Base-by-base conservation (phyloP, 1,139 yeast genomes). In the Arxiozyma telluris region DNA sequence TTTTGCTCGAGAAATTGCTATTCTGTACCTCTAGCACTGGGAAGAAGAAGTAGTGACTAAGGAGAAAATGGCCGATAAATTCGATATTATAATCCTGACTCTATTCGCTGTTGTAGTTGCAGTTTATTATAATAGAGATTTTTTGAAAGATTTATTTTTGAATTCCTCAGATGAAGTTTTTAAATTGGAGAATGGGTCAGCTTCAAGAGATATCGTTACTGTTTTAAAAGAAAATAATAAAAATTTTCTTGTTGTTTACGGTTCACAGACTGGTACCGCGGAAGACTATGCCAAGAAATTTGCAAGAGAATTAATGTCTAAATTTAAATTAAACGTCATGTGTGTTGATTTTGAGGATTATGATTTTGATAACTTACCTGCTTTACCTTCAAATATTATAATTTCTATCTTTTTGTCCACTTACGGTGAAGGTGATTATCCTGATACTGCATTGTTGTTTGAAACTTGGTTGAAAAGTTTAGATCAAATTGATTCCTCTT, bases 191-290 rank as follows among this genome's bases (percentile, higher is more conserved):
- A 51, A 53, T 58, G 51, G 49, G 25, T 66, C 69, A 43, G 68
- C 61, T 49, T 75, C 82, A 50, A 76, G 89, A 65, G 83, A 89
- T 67, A 74, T 94, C 50, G 77, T 83, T 39, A 81, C 82, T 58
- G 81, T 81, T 18, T 73, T 90, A 62, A 74, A 76, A 54, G 74
- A 76, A 49, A 83, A 84, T 64, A 76, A 80, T 58, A 91, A 93
- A 71, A 84, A 87, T 62, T 84, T 87, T 50, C 75, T 87, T 45
- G 83, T 93, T n/a, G 80, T 93, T 60, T 94, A 79, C 68, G 98
- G 96, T 6, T 91, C 98, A 6, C 99, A 93, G 73, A 94, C 99
- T 15, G 99, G 99, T 61, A 93, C 99, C n/a, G 96, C 98, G 50
- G 98, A 93, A 72, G 98, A 93, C 69, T 93, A 90, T 64, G 96